These are phyloP conservation scores for Barbarea vulgaris DNA, from an alignment of 345 rosid genomes.

Conservation along the genomic window DNA sequence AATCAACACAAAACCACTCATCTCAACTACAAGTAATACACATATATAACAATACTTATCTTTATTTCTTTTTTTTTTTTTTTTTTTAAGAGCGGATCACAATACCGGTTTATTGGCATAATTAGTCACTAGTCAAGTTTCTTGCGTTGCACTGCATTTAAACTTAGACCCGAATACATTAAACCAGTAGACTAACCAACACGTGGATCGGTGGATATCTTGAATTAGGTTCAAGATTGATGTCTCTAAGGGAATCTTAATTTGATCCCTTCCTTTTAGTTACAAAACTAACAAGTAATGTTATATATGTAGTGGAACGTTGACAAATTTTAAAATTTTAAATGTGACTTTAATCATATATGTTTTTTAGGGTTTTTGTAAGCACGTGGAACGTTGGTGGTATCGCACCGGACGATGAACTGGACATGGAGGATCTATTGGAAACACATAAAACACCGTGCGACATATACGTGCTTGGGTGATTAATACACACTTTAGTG, in stretches of 20 bases:
- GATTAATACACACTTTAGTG: slow-evolving; percentile 7
- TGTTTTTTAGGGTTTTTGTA: slow-evolving; percentile 58
- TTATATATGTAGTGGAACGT: not conserved
- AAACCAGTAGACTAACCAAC: not conserved
- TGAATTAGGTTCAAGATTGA: not conserved
- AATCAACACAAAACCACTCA: slow-evolving; percentile 44
- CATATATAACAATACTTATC: not conserved
- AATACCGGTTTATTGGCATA: not conserved
- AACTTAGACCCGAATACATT: not conserved
- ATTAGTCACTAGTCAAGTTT: not conserved
- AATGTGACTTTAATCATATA: not conserved
- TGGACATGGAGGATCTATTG: slow-evolving; percentile 71
- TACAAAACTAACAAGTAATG: not conserved
- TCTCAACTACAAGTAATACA: slow-evolving; percentile 55
- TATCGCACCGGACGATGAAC: slow-evolving; percentile 56
- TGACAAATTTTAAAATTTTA: not conserved
- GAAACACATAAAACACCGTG: slow-evolving; percentile 47
- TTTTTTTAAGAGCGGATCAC: not conserved
- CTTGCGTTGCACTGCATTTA: not conserved
- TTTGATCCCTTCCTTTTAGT: not conserved
- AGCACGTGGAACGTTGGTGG: slow-evolving; percentile 97
- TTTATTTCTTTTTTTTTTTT: no score
- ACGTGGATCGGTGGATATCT: not conserved
- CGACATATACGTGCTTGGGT: slow-evolving; percentile 90
- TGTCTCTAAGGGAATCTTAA: not conserved